Evolutionary conservation across 2,329 filamentous ascomycete genomes (phyloP).

Genomic region (Penicillium frequentans): DNA sequence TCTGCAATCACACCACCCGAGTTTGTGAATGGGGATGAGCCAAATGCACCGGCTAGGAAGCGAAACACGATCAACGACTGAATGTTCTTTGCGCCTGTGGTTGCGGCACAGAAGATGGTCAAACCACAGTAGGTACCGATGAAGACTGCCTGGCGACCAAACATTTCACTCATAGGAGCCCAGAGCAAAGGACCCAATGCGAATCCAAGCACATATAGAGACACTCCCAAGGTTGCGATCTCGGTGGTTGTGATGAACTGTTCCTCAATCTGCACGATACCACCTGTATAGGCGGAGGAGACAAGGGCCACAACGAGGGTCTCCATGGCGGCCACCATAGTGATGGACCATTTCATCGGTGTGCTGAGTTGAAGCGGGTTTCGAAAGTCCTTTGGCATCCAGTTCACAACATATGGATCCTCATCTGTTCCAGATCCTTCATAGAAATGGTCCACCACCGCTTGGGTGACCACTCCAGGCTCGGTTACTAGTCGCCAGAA

Average conservation of each 20-base stretch:
- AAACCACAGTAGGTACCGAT: constrained; percentile 42
- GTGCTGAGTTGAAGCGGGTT: constrained; percentile 40
- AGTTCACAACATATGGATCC: constrained; percentile 46
- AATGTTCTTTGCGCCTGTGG: constrained; percentile 59
- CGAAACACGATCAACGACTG: constrained; percentile 63
- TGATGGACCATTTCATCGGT: constrained; percentile 43
- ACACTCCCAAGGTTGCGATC: constrained; percentile 44
- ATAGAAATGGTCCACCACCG: constrained; percentile 33
- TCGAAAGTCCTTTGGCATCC: constrained; percentile 44
- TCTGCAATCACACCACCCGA: constrained; percentile 64
- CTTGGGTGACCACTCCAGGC: constrained; percentile 36
- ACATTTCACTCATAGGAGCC: constrained; percentile 42
- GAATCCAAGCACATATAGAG: constrained; percentile 49
- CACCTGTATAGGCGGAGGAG: constrained; percentile 45
- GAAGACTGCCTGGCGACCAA: constrained; percentile 38
- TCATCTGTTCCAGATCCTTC: constrained; percentile 42
- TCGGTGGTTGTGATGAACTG: constrained; percentile 39
- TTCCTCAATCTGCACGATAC: constrained; percentile 34
- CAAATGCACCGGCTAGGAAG: constrained; percentile 65
- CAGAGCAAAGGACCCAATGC: constrained; percentile 48
- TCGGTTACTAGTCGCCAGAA: constrained; percentile 36
- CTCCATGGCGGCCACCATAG: constrained; percentile 37
- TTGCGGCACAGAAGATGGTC: constrained; percentile 62
- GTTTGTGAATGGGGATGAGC: constrained; percentile 63
- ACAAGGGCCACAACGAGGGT: constrained; percentile 46